Evolutionary conservation across 495 filamentous ascomycete species (phyloP).

Genomic region (Penicillium tannophilum): DNA sequence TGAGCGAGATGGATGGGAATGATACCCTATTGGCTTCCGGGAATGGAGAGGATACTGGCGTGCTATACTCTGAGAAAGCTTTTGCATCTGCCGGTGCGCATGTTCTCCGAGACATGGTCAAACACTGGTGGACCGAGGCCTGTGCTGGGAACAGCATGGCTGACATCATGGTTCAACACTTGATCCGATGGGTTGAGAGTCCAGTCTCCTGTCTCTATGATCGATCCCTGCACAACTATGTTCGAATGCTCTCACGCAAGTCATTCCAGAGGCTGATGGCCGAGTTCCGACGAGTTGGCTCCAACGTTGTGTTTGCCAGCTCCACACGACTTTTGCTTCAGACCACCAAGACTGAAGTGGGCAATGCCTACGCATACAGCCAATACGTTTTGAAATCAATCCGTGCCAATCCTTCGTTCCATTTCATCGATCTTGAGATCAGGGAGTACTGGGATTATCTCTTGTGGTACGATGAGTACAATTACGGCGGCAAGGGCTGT

Average conservation of each 20-base stretch:
- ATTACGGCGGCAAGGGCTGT: slow-evolving; percentile 94
- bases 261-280: slow-evolving; percentile 96
- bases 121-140: slow-evolving; percentile 95
- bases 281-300: slow-evolving; percentile 93
- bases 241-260: slow-evolving; percentile 96
- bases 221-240: slow-evolving; percentile 93
- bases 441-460: slow-evolving; percentile 99
- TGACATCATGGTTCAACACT: slow-evolving; percentile 95
- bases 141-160: slow-evolving; percentile 91
- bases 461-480: slow-evolving; percentile 99
- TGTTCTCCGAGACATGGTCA: slow-evolving; percentile 97
- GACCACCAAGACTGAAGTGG: slow-evolving; percentile 94
- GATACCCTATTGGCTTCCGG: slow-evolving; percentile 64
- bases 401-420: slow-evolving; percentile 89
- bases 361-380: slow-evolving; percentile 94
- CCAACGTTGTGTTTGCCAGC: slow-evolving; percentile 89
- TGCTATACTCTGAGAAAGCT: slow-evolving; percentile 84
- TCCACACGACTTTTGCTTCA: slow-evolving; percentile 88
- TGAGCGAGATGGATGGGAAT: slow-evolving; percentile 92
- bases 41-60: slow-evolving; percentile 59
- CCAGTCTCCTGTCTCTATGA: slow-evolving; percentile 94
- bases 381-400: slow-evolving; percentile 98
- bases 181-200: slow-evolving; percentile 95
- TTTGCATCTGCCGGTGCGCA: slow-evolving; percentile 89
- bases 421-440: slow-evolving; percentile 96